A percentile compares a stretch with the other conserved stretches of the same genome.
These are phyloP conservation scores for Crithidia bombi DNA, from an alignment of 208 protist species.

Conservation along the genomic window DNA sequence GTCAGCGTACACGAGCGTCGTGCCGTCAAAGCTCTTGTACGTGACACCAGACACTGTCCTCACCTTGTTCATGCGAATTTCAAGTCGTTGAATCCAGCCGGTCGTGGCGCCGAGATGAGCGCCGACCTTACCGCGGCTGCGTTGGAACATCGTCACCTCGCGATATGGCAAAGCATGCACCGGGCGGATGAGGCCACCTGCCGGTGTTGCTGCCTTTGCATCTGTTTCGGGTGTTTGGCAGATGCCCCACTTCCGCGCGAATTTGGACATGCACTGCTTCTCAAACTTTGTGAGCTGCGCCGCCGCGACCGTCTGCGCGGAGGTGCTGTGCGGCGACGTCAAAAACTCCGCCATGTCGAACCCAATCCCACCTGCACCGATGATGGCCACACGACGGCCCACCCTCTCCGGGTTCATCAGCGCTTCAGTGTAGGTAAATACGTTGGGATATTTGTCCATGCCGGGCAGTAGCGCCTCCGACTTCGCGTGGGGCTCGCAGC, in stretches of 20 bases:
- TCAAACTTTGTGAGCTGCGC: conserved; percentile 32
- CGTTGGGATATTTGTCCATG: conserved; percentile 67
- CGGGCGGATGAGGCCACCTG: conserved; percentile 56
- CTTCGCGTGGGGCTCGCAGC: conserved; percentile 70
- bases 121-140: conserved; percentile 82
- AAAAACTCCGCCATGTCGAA: conserved; percentile 93
- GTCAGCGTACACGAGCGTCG: conserved; percentile 54
- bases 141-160: conserved; percentile 76
- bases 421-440: conserved; percentile 88
- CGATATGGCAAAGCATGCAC: conserved; percentile 25
- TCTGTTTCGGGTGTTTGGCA: conserved; percentile 9
- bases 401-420: conserved; percentile 59
- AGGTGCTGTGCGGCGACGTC: conserved; percentile 31
- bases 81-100: conserved; percentile 91
- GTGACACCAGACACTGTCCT: conserved; percentile 67
- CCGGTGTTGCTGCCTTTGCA: neutral
- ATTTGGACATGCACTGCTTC: conserved; percentile 40
- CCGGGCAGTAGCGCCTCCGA: conserved; percentile 49
- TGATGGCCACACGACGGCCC: conserved; percentile 82
- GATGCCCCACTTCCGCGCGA: conserved; percentile 82
- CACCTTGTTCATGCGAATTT: conserved; percentile 78
- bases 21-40: conserved; percentile 89
- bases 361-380: conserved; percentile 93
- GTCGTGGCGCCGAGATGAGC: conserved; percentile 83
- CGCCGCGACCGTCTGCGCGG: conserved; percentile 26